Conservation (phyloP, 768 basidiomycete species). For the Gloeopeniophorella convolvens region DNA sequence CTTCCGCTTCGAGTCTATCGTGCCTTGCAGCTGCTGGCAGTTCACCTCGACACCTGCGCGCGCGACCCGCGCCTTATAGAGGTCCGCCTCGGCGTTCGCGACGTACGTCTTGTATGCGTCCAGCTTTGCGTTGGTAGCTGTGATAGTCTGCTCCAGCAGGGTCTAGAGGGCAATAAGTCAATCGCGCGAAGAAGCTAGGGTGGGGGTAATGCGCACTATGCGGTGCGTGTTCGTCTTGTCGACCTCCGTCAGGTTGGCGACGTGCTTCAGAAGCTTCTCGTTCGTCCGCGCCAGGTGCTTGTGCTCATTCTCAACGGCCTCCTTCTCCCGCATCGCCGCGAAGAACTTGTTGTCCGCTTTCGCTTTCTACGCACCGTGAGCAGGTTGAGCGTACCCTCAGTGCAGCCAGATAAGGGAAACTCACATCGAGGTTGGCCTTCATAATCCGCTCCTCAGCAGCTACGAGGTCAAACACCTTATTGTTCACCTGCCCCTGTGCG, state of each 20-base stretch:
- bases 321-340: constrained; percentile 83
- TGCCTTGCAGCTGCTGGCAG: not conserved
- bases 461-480: constrained; percentile 79
- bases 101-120: constrained; percentile 3
- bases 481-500: constrained; percentile 72
- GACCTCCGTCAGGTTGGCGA: constrained; percentile 59
- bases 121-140: not conserved
- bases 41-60: not conserved
- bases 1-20: constrained; percentile 8
- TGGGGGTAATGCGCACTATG: constrained; percentile 41
- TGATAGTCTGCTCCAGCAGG: constrained; percentile 13
- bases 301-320: constrained; percentile 70
- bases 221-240: constrained; percentile 56
- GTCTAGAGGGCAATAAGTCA: constrained; percentile 3
- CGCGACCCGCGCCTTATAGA: constrained; percentile 5
- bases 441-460: constrained; percentile 65
- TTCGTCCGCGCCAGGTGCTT: constrained; percentile 52
- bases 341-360: constrained; percentile 96
- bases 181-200: not conserved
- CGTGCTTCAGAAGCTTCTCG: constrained; percentile 53
- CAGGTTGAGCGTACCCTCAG: not conserved
- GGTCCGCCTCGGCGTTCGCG: not conserved
- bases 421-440: constrained; percentile 63
- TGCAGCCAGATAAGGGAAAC: constrained; percentile 21
- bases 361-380: constrained; percentile 62